A percentile compares a stretch with the other conserved stretches of the same genome.
phyloP scores from a whole-genome alignment of 331 rosid genomes.

The Malus hybrid region DNA sequence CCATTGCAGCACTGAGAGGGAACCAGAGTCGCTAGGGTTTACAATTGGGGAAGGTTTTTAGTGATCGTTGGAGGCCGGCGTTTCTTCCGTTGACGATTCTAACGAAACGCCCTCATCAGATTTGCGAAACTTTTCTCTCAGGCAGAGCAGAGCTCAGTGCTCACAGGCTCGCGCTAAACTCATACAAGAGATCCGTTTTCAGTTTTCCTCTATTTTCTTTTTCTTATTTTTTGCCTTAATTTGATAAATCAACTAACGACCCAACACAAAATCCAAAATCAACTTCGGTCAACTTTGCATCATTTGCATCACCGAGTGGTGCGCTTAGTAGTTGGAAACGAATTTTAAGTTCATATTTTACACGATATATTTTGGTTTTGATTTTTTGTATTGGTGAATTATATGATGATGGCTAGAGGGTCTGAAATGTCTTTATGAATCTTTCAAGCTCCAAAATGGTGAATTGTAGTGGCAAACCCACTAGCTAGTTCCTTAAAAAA shows the following conservation, averaged over 20 bases:
- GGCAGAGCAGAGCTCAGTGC: neutral
- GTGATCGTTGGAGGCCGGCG: neutral
- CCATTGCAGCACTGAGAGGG: slow-evolving; percentile 59
- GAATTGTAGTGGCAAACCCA: too few species aligned
- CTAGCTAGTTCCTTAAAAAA: too few species aligned
- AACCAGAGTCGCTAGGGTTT: slow-evolving; percentile 15
- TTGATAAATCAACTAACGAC: neutral
- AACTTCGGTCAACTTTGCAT: too few species aligned
- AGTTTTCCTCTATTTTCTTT: neutral
- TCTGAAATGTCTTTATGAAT: rapidly evolving
- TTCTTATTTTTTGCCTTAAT: neutral
- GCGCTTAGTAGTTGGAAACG: rapidly evolving
- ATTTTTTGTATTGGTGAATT: rapidly evolving
- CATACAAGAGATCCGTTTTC: slow-evolving; percentile 5
- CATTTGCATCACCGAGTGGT: too few species aligned
- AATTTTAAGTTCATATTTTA: too few species aligned
- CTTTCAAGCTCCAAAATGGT: rapidly evolving
- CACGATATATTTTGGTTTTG: rapidly evolving
- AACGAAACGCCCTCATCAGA: neutral
- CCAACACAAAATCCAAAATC: neutral
- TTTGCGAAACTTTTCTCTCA: neutral
- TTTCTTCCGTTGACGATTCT: neutral
- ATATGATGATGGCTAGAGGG: too few species aligned
- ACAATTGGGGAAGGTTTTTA: neutral
- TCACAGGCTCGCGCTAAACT: neutral